Conservation (phyloP, 2,329 filamentous ascomycete genomes). For the Colletotrichum eleusines region DNA sequence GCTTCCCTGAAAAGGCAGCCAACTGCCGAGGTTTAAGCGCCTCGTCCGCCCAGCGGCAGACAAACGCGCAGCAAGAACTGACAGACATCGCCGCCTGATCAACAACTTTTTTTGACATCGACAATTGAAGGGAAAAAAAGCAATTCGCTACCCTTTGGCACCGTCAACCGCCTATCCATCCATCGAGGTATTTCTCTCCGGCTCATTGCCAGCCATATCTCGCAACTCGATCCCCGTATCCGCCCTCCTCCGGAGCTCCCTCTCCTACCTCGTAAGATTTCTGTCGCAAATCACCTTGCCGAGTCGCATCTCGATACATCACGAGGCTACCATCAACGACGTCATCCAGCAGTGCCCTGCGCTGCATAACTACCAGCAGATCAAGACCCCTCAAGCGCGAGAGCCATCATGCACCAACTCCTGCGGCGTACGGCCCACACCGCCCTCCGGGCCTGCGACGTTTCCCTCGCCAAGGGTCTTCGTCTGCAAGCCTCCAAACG, state of each 20-base stretch:
- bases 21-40: constrained; percentile 20
- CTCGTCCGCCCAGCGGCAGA: too few species aligned
- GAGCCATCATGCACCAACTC: constrained; percentile 25
- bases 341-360: constrained; percentile 21
- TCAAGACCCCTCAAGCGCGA: background rate
- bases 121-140: too few species aligned
- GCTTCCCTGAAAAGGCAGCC: constrained; percentile 21
- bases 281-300: constrained; percentile 20
- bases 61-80: too few species aligned
- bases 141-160: too few species aligned
- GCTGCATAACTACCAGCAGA: constrained; percentile 5
- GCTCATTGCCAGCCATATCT: background rate
- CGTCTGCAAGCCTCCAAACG: constrained; percentile 11
- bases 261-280: background rate
- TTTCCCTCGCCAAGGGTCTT: constrained; percentile 19
- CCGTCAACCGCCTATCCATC: background rate
- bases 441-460: constrained; percentile 27
- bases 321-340: constrained; percentile 17
- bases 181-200: too few species aligned
- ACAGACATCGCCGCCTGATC: background rate
- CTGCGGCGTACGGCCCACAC: constrained; percentile 31
- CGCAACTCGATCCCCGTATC: too few species aligned
- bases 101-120: too few species aligned
- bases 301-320: constrained; percentile 15
- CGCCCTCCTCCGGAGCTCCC: background rate